phyloP scores from a whole-genome alignment of 306 rosid species.

The Rubus idaeus region DNA sequence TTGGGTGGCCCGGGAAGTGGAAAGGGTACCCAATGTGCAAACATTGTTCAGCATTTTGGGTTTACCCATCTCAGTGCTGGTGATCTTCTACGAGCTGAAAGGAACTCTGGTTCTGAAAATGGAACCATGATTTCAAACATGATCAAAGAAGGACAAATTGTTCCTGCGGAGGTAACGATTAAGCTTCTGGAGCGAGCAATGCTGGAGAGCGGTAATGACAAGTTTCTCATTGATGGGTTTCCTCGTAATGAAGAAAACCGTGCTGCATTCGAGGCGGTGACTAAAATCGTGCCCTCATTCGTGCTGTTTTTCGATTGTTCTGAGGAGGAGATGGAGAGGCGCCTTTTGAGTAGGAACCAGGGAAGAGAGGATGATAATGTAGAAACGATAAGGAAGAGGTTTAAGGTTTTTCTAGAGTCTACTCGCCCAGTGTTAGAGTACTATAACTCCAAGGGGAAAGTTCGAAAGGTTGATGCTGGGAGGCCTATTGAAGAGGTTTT shows the following conservation, averaged over 20 bases:
- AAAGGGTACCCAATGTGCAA: conserved; percentile 96
- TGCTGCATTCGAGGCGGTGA: conserved; percentile 92
- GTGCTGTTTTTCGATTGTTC: conserved; percentile 86
- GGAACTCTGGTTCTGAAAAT: conserved; percentile 93
- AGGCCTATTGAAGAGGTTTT: conserved; percentile 80
- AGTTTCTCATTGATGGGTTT: conserved; percentile 97
- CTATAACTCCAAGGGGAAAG: conserved; percentile 75
- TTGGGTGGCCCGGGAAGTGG: conserved; percentile 99
- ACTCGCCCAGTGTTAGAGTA: conserved; percentile 82
- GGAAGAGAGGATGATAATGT: conserved; percentile 96
- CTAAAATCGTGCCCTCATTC: conserved; percentile 78
- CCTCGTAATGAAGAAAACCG: conserved; percentile 99
- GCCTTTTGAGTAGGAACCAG: conserved; percentile 86
- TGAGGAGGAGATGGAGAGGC: conserved; percentile 90
- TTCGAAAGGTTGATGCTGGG: conserved; percentile 80
- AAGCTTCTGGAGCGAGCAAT: conserved; percentile 89
- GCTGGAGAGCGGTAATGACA: conserved; percentile 67
- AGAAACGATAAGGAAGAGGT: conserved; percentile 95
- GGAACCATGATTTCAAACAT: conserved; percentile 97
- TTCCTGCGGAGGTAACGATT: conserved; percentile 93
- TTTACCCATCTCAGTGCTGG: conserved; percentile 98
- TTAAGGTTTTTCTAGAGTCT: conserved; percentile 84
- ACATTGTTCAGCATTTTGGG: conserved; percentile 68
- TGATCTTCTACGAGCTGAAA: conserved; percentile 98
- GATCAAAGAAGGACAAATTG: conserved; percentile 95